These are phyloP conservation scores for Didymella sp. DNA, from an alignment of 2,329 filamentous ascomycete genomes.

Conservation along the genomic window DNA sequence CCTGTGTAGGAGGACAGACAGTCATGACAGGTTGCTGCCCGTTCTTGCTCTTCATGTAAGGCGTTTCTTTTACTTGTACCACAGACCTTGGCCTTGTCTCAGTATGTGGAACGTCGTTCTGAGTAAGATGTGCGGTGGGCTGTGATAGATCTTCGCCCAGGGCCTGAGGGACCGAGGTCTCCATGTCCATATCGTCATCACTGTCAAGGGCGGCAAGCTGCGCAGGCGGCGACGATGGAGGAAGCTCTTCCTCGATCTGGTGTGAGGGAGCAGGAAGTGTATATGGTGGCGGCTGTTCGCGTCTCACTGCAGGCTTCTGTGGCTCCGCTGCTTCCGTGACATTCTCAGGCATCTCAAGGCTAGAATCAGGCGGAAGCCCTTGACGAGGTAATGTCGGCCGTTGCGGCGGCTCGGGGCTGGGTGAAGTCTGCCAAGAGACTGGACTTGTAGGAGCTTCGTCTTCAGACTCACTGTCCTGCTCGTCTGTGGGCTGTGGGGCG, in stretches of 20 bases:
- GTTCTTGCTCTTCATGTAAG: slow-evolving; percentile 30
- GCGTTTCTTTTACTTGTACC: slow-evolving; percentile 44
- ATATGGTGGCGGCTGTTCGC: background rate
- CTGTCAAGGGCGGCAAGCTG: slow-evolving; percentile 12
- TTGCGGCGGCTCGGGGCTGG: slow-evolving; percentile 28
- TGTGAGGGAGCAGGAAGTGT: slow-evolving; percentile 19
- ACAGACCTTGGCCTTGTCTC: slow-evolving; percentile 10
- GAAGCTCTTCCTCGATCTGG: slow-evolving; percentile 15
- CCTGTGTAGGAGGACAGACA: slow-evolving; percentile 12
- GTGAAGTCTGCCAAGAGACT: slow-evolving; percentile 33
- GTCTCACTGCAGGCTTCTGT: background rate
- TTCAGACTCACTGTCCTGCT: slow-evolving; percentile 9
- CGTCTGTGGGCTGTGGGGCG: slow-evolving; percentile 1
- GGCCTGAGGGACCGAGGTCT: slow-evolving; percentile 36
- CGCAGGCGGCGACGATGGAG: slow-evolving; percentile 30
- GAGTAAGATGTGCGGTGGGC: background rate
- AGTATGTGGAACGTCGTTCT: background rate
- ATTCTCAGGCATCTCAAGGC: slow-evolving; percentile 20
- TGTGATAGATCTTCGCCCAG: slow-evolving; percentile 33
- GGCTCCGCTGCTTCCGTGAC: background rate
- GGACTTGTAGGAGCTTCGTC: slow-evolving; percentile 19
- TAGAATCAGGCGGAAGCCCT: slow-evolving; percentile 43
- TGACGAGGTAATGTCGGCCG: slow-evolving; percentile 9
- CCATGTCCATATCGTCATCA: slow-evolving; percentile 44
- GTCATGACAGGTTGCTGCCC: slow-evolving; percentile 3